Base-by-base conservation (phyloP, 495 filamentous ascomycete species). In the Aspergillus conjunctus region DNA sequence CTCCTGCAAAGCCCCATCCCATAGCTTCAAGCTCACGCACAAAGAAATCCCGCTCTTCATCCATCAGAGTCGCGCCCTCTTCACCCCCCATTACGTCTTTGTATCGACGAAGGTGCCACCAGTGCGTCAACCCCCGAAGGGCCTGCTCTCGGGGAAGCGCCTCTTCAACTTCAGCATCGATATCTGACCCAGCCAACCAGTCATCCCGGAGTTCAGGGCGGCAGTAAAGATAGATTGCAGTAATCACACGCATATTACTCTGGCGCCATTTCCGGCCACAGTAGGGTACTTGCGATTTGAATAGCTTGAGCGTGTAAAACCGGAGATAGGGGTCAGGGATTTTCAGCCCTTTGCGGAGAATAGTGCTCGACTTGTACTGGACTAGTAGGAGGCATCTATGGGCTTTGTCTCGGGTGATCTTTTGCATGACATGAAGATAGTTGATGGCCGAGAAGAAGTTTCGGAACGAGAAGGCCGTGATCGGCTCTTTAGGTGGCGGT, bases 211-310 rank as follows among this genome's bases (percentile, higher is more conserved):
- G 82, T 70, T 97, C 92, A 0, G 93, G 93, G 3, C 90, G 82
- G 70, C 92, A 96, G 74, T 96, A 91, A 32, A 98, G 78, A 66
- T 96, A 98, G 3, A 98, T 90, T 18, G 92, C 93, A 0, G 94
- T 98, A 70, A 98, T 98, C 64, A 98, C 93, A 53, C 93, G 88
- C 94, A 98, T 98, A 71, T 98, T 97, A 56, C 87, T 86, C 78
- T 98, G 94, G 17, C 94, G 87, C 94, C 94, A 98, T 76, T 98
- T 98, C 14, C 94, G 87, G 18, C 94, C 93, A 72, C 94, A 98
- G 77, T 95, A 98, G 14, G 94, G 94, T 1, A 98, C 94, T 69
- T 98, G 95, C 58, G 90, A 91, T 73, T 98, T 98, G 86, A 97
- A 97, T 0, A 98, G 84, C 70, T 98, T 98, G 67, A 98, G 86